Evolutionary conservation across 1,284 basidiomycete species (phyloP).

Genomic region (Exobasidium cylindrosporum): DNA sequence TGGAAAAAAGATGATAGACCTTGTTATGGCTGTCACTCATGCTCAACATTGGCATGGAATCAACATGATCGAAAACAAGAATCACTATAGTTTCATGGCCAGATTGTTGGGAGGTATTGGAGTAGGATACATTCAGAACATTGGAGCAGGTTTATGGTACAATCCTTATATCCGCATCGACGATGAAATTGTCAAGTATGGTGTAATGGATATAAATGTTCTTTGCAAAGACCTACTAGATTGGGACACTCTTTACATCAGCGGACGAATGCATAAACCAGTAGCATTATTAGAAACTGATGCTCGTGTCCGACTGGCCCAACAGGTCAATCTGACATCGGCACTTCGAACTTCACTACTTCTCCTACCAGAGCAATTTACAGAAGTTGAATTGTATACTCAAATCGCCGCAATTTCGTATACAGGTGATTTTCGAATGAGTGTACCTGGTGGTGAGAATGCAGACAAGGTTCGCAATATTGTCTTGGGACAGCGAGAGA

Average conservation of each 20-base stretch:
- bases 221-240: constrained; percentile 84
- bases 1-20: constrained; percentile 72
- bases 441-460: constrained; percentile 84
- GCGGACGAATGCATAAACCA: constrained; percentile 96
- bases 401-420: constrained; percentile 85
- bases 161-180: constrained; percentile 46
- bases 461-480: constrained; percentile 71
- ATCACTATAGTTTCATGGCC: constrained; percentile 83
- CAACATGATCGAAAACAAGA: constrained; percentile 84
- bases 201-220: constrained; percentile 86
- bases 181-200: constrained; percentile 75
- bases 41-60: constrained; percentile 88
- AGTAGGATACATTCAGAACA: constrained; percentile 72
- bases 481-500: constrained; percentile 73
- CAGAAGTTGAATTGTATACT: constrained; percentile 78
- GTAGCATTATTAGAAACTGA: constrained; percentile 60
- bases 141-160: constrained; percentile 83
- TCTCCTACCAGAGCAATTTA: constrained; percentile 64
- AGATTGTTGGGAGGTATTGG: constrained; percentile 75
- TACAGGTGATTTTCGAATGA: constrained; percentile 80
- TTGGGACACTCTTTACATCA: constrained; percentile 90
- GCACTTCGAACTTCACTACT: constrained; percentile 77
- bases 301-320: constrained; percentile 80
- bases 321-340: constrained; percentile 86
- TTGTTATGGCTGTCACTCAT: constrained; percentile 90